Evolutionary conservation across 164 flowering plant species (phyloP), one percentile per base, ranked within the genome.

Genomic region (Sextonia rubra): DNA sequence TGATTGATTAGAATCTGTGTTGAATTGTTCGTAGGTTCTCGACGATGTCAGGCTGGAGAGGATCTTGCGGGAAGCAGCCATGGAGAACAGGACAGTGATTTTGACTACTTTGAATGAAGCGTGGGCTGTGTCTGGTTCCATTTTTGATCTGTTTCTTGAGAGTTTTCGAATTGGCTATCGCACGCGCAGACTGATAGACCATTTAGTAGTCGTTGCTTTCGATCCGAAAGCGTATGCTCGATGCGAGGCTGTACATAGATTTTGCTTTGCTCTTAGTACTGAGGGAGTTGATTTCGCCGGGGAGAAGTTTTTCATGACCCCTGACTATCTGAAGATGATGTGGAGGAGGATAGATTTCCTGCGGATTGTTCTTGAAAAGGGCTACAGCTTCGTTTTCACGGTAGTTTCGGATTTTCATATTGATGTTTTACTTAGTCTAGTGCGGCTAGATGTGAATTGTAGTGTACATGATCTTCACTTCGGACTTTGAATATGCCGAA

Each of bases 31-130:
- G 65, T 76, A 88, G 90, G 83, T 69, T 60, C 75, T 69, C 32
- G 80, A 78, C 68, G 84, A 84, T 73, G 30, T 71, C 52, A 82
- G 69, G 17, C 86, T 93, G 64, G 84, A 86, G 47, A 81, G 70
- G 69, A 85, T 89, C 62, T 77, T 93, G 71, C 73, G 81, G 75
- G 76, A 73, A 60, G 97, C 98, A 60, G 83, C 92, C 15, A 91
- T 81, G 89, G 77, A 68, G 30, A 88, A 91, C 66, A 75, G 64
- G 25, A 88, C 95, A 56, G 97, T 93, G 20, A 90, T 93, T 48
- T 69, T 93, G 68, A 89, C 98, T 3, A 90, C 95, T 47, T 56
- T 91, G 68, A 93, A 90, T 79, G 92, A 88, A 73, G 97, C 98
- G 9, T 93, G 95, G 97, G 95, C 94, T 27, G 83, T 71, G 56